These are phyloP conservation scores for Globisporangium iwayamae DNA, from an alignment of 352 stramenopile genomes.

Conservation along the genomic window DNA sequence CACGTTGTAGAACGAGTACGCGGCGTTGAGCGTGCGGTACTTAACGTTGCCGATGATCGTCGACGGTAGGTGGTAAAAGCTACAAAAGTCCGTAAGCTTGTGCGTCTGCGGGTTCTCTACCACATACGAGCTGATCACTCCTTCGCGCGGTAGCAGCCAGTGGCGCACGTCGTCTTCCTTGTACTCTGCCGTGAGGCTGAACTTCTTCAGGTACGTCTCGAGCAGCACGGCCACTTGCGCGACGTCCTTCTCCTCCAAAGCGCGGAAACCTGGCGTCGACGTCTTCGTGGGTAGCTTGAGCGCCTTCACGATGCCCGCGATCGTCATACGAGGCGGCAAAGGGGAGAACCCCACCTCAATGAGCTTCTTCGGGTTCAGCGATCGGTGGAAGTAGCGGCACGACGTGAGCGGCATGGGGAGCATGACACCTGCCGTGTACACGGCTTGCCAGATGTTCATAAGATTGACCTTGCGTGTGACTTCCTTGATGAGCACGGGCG, in stretches of 20 bases:
- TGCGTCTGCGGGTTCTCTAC: constrained; percentile 68
- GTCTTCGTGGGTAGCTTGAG: constrained; percentile 76
- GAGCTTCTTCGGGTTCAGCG: constrained; percentile 98
- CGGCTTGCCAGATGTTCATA: constrained; percentile 91
- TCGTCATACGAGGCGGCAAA: constrained; percentile 91
- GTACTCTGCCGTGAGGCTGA: constrained; percentile 95
- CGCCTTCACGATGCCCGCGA: constrained; percentile 90
- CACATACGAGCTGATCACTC: constrained; percentile 96
- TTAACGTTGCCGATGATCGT: constrained; percentile 94
- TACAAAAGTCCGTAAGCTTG: constrained; percentile 92
- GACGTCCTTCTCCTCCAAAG: constrained; percentile 60
- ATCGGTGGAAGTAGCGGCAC: constrained; percentile 97
- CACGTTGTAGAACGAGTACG: constrained; percentile 99
- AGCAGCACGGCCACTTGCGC: constrained; percentile 48
- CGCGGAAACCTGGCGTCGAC: constrained; percentile 36
- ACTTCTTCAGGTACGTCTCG: constrained; percentile 53
- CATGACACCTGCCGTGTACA: constrained; percentile 98
- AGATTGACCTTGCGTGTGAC: constrained; percentile 97
- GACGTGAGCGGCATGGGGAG: constrained; percentile 93
- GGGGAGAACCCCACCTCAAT: constrained; percentile 97
- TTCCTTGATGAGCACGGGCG: constrained; percentile 99
- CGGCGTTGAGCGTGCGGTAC: constrained; percentile 95
- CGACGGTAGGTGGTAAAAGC: constrained; percentile 98
- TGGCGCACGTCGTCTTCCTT: constrained; percentile 90
- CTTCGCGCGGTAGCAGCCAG: constrained; percentile 95